Percentiles rank a stretch among this genome's conserved stretches.
phyloP scores from a whole-genome alignment of 805 yeast species.

The Lipomyces starkeyi region DNA sequence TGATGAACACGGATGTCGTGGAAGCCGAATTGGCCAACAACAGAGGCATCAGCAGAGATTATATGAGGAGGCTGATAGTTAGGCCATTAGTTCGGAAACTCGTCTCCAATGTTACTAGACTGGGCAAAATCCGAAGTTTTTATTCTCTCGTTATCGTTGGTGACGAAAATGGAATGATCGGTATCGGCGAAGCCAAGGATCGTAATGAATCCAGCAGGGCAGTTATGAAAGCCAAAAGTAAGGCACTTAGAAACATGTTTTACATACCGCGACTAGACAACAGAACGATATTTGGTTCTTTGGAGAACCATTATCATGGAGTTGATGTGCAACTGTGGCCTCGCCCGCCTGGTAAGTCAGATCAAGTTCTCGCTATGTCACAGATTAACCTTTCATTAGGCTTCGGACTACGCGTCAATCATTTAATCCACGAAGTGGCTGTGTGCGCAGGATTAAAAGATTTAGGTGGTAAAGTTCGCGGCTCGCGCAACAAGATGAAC shows the following conservation, averaged over 20 bases:
- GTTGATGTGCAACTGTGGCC: conserved; percentile 80
- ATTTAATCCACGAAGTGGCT: conserved; percentile 86
- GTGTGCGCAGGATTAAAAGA: conserved; percentile 94
- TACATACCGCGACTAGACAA: conserved; percentile 87
- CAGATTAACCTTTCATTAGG: conserved; percentile 20
- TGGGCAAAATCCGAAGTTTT: conserved; percentile 84
- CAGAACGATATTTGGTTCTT: conserved; percentile 85
- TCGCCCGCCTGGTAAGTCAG: conserved; percentile 80
- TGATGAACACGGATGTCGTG: conserved; percentile 4
- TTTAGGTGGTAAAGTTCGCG: conserved; percentile 79
- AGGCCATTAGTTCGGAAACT: conserved; percentile 52
- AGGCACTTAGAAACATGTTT: conserved; percentile 83
- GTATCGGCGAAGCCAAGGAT: conserved; percentile 94
- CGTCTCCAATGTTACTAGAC: conserved; percentile 89
- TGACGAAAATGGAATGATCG: conserved; percentile 90
- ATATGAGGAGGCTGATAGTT: conserved; percentile 11
- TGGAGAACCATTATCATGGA: conserved; percentile 85
- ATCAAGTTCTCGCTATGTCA: not conserved
- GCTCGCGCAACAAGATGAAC: conserved; percentile 93
- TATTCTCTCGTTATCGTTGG: conserved; percentile 91
- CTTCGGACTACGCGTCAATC: conserved; percentile 85
- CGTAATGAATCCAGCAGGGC: conserved; percentile 77
- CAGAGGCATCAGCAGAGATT: conserved; percentile 17
- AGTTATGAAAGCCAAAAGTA: conserved; percentile 84
- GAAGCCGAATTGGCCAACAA: conserved; percentile 4